A percentile compares a stretch with the other conserved stretches of the same genome.
Conservation (phyloP, 2,329 filamentous ascomycete genomes). For the Arthrobotrys sinensis region DNA sequence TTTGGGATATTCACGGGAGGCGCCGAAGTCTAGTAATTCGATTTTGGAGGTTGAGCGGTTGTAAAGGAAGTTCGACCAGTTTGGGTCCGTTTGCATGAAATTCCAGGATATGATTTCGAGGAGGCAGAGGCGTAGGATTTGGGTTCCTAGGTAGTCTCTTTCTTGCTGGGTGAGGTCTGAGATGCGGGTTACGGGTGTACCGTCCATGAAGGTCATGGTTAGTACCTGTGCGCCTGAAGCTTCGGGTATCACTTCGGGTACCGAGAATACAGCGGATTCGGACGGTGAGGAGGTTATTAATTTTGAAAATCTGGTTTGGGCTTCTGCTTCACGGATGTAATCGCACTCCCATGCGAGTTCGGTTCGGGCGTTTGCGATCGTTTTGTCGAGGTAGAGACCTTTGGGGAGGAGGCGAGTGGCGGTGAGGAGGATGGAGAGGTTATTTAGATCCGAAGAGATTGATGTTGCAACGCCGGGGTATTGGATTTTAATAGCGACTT, state of each 20-base stretch:
- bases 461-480: constrained; percentile 96
- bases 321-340: constrained; percentile 89
- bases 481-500: constrained; percentile 94
- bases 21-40: constrained; percentile 95
- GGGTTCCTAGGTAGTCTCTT: constrained; percentile 78
- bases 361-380: constrained; percentile 91
- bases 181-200: constrained; percentile 86
- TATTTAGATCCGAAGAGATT: constrained; percentile 96
- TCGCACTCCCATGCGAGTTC: constrained; percentile 98
- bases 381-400: constrained; percentile 95
- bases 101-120: constrained; percentile 94
- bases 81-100: constrained; percentile 99
- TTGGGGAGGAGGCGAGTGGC: constrained; percentile 91
- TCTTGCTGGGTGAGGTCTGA: constrained; percentile 83
- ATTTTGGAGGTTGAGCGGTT: constrained; percentile 80
- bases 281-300: constrained; percentile 75
- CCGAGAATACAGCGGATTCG: constrained; percentile 80
- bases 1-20: constrained; percentile 85
- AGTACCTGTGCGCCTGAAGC: constrained; percentile 89
- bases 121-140: constrained; percentile 82
- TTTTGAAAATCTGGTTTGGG: constrained; percentile 80
- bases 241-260: constrained; percentile 83
- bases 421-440: constrained; percentile 89
- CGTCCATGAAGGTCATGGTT: constrained; percentile 93
- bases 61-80: constrained; percentile 99